Evolutionary conservation across 2,329 filamentous ascomycete genomes (phyloP).

Genomic region (Cladophialophora carrionii): DNA sequence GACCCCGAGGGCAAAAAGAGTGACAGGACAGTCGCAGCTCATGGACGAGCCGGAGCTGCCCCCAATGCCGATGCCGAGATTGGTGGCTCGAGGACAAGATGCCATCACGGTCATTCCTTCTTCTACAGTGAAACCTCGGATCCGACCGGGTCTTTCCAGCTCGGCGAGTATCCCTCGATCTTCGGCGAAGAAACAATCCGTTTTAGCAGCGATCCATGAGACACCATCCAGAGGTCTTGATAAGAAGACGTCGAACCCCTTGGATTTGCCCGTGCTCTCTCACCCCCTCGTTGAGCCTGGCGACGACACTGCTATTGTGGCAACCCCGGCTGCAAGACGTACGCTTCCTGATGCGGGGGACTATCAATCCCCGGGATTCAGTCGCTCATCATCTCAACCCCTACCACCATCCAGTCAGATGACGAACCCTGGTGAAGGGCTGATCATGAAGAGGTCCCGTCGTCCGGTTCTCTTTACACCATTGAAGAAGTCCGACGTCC

Average conservation of each 20-base stretch:
- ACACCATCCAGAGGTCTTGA: conserved; percentile 47
- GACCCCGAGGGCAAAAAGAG: conserved; percentile 49
- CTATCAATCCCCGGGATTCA: conserved; percentile 38
- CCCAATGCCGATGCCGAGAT: conserved; percentile 28
- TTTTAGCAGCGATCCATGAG: conserved; percentile 43
- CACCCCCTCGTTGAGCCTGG: background rate
- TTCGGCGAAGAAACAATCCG: conserved; percentile 35
- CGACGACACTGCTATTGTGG: conserved; percentile 16
- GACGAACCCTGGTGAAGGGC: conserved; percentile 5
- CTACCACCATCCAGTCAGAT: conserved; percentile 11
- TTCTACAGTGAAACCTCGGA: conserved; percentile 41
- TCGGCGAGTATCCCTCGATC: conserved; percentile 21
- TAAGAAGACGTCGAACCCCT: conserved; percentile 35
- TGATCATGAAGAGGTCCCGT: conserved; percentile 33
- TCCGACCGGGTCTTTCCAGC: conserved; percentile 29
- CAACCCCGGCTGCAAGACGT: conserved; percentile 24
- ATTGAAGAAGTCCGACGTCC: conserved; percentile 33
- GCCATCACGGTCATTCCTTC: conserved; percentile 32
- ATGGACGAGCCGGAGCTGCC: conserved; percentile 29
- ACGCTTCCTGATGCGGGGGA: conserved; percentile 19
- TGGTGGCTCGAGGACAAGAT: conserved; percentile 19
- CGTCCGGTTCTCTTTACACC: conserved; percentile 36
- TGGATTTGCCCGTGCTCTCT: conserved; percentile 20
- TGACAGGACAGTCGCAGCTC: conserved; percentile 34
- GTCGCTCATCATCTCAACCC: conserved; percentile 38